A percentile compares a stretch with the other conserved stretches of the same genome.
These are phyloP conservation scores for Lasiodiplodia theobromae DNA, from an alignment of 2,329 filamentous ascomycete genomes.

Conservation along the genomic window DNA sequence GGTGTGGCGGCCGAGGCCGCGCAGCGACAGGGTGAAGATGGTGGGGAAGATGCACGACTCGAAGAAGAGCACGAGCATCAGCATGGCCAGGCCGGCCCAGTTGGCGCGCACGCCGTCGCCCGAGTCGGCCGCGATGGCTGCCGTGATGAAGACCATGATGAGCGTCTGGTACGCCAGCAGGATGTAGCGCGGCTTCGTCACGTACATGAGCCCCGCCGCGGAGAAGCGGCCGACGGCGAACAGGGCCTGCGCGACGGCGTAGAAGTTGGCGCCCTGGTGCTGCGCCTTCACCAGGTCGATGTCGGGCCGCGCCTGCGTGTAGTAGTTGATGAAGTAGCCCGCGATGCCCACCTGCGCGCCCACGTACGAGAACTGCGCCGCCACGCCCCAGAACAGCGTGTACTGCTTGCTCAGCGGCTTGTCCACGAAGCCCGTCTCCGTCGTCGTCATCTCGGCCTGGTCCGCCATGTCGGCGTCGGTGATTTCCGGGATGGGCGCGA, in stretches of 20 bases:
- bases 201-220: slow-evolving; percentile 48
- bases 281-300: slow-evolving; percentile 38
- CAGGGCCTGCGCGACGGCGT: slow-evolving; percentile 47
- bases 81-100: slow-evolving; percentile 47
- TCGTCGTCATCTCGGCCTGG: slow-evolving; percentile 42
- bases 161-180: slow-evolving; percentile 45
- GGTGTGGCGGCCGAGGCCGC: slow-evolving; percentile 48
- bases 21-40: slow-evolving; percentile 47
- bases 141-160: slow-evolving; percentile 47
- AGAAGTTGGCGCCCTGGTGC: slow-evolving; percentile 46
- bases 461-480: slow-evolving; percentile 73
- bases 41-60: slow-evolving; percentile 49
- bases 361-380: slow-evolving; percentile 63
- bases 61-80: slow-evolving; percentile 49
- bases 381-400: slow-evolving; percentile 46
- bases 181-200: slow-evolving; percentile 46
- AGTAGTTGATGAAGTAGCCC: slow-evolving; percentile 51
- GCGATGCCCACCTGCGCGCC: slow-evolving; percentile 63
- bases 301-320: slow-evolving; percentile 44
- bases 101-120: slow-evolving; percentile 39
- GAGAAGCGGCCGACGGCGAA: slow-evolving; percentile 48
- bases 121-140: slow-evolving; percentile 44
- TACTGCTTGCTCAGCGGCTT: slow-evolving; percentile 71
- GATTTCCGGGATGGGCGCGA: slow-evolving; percentile 74
- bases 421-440: slow-evolving; percentile 60